Conservation (phyloP, 345 rosid genomes). For the Corchorus olitorius region DNA sequence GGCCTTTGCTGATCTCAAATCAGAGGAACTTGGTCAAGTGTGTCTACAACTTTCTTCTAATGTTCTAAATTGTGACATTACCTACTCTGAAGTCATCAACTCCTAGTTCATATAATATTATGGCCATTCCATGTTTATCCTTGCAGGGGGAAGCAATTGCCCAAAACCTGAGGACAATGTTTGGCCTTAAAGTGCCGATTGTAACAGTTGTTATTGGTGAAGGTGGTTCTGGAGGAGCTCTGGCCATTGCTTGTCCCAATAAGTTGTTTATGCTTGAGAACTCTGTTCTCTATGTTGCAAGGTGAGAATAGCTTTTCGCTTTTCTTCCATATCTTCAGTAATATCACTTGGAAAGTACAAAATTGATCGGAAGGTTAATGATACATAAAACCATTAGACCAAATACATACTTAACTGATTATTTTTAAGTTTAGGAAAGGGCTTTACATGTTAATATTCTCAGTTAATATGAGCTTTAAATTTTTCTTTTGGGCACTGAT, state of each 20-base stretch:
- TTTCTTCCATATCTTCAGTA: neutral
- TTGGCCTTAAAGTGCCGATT: constrained; percentile 92
- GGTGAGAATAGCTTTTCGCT: constrained; percentile 43
- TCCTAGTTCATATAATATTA: constrained; percentile 9
- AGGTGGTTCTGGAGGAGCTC: constrained; percentile 99
- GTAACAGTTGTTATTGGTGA: constrained; percentile 92
- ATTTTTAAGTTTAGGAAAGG: neutral
- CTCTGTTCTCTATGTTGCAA: constrained; percentile 93
- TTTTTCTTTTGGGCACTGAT: neutral
- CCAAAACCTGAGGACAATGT: constrained; percentile 90
- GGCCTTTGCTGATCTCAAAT: constrained; percentile 77
- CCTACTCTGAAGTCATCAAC: constrained; percentile 2
- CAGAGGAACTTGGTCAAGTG: constrained; percentile 83
- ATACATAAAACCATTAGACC: neutral
- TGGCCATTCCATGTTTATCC: neutral
- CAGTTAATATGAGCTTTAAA: neutral
- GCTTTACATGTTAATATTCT: constrained; percentile 4
- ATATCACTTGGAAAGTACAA: neutral
- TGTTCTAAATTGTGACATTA: constrained; percentile 4
- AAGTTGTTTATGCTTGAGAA: constrained; percentile 95
- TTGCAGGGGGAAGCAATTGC: constrained; percentile 98
- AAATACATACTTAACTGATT: neutral
- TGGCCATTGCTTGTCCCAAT: constrained; percentile 96
- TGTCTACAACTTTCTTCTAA: constrained; percentile 10
- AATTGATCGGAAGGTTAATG: neutral